Evolutionary conservation across 495 filamentous ascomycete genomes (phyloP).

Genomic region (Lepidopterella palustris): DNA sequence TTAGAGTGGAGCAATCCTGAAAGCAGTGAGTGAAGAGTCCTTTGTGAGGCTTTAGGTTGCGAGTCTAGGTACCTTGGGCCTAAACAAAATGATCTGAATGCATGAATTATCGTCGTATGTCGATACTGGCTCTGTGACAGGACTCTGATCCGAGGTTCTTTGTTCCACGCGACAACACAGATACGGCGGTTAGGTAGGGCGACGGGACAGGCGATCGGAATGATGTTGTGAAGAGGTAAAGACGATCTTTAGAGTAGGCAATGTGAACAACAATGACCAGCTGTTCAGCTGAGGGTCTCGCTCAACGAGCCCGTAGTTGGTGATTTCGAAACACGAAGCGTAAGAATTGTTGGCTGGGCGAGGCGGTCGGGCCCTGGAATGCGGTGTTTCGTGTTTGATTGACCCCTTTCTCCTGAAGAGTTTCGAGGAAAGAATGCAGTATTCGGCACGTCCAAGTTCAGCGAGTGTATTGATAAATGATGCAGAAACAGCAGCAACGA

Average conservation of each 20-base stretch:
- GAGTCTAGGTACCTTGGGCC: conserved; percentile 18
- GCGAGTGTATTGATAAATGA: neutral
- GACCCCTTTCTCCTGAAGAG: conserved; percentile 12
- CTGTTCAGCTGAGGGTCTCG: conserved; percentile 23
- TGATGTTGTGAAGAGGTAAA: neutral
- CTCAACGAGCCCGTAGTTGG: conserved; percentile 28
- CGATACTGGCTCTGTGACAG: neutral
- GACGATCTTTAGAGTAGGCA: neutral
- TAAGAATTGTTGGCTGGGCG: conserved; percentile 11
- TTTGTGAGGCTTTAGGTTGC: neutral
- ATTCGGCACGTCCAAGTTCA: neutral
- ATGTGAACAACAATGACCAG: neutral
- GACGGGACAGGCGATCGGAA: neutral
- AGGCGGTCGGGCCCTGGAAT: conserved; percentile 19
- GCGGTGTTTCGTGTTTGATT: conserved; percentile 24
- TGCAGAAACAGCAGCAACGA: neutral
- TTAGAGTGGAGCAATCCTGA: conserved; percentile 5
- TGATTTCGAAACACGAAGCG: conserved; percentile 28
- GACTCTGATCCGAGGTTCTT: neutral
- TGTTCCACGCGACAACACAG: neutral
- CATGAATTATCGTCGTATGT: conserved; percentile 14
- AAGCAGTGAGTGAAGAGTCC: conserved; percentile 4
- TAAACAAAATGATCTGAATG: conserved; percentile 8
- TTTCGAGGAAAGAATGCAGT: neutral
- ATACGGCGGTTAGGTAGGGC: neutral